Evolutionary conservation across 495 filamentous ascomycete genomes (phyloP).

Genomic region (Penicillium atrosanguineum): DNA sequence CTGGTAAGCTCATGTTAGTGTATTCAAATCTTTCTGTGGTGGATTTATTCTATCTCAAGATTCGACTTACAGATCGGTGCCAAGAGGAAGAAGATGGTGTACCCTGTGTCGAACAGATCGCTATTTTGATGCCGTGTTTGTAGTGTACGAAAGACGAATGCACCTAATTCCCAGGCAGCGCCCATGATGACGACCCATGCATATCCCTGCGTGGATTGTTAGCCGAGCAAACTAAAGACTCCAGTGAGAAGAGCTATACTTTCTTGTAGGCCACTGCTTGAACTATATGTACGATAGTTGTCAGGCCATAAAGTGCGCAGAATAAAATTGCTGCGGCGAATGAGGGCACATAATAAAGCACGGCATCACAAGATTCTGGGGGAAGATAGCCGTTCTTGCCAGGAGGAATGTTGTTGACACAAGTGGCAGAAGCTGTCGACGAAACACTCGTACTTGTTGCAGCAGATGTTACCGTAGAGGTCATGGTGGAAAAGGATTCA

Average conservation of each 20-base stretch:
- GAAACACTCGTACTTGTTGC: conserved; percentile 2
- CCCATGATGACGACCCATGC: conserved; percentile 55
- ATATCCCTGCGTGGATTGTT: conserved; percentile 32
- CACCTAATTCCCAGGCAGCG: too few relatives aligned
- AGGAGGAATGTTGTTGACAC: conserved; percentile 20
- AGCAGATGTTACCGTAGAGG: neutral
- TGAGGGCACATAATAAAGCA: conserved; percentile 28
- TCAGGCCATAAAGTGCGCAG: conserved; percentile 33
- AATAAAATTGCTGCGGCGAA: conserved; percentile 37
- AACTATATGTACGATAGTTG: conserved; percentile 26
- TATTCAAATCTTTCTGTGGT: neutral
- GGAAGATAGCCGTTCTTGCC: conserved; percentile 34
- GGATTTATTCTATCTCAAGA: conserved; percentile 38
- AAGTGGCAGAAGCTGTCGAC: conserved; percentile 14
- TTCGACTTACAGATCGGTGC: too few relatives aligned
- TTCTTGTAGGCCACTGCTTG: conserved; percentile 33
- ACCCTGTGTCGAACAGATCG: too few relatives aligned
- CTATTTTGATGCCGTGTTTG: too few relatives aligned
- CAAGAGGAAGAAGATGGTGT: too few relatives aligned
- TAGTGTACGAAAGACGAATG: too few relatives aligned
- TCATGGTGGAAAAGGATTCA: neutral
- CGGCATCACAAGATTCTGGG: conserved; percentile 28
- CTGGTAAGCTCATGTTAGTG: neutral
- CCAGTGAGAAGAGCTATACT: conserved; percentile 7
- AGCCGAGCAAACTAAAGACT: neutral